Evolutionary conservation across 768 basidiomycete species (phyloP).

Genomic region (Amanita jacksonii): DNA sequence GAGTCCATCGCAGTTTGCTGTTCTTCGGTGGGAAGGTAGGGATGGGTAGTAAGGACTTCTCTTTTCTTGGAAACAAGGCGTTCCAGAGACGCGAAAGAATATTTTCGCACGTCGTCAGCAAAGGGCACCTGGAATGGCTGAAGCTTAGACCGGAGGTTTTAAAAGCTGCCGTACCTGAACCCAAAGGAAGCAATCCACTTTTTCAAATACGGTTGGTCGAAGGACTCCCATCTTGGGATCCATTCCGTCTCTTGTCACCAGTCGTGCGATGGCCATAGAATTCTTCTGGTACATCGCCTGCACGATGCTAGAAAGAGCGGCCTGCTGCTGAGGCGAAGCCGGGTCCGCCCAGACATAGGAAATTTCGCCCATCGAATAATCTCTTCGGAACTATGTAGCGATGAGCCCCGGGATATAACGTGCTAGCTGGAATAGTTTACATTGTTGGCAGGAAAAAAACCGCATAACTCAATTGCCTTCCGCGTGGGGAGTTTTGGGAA

Average conservation of each 20-base stretch:
- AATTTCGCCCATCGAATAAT: constrained; percentile 76
- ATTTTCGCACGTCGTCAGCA: constrained; percentile 86
- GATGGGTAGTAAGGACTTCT: constrained; percentile 62
- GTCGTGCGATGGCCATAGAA: constrained; percentile 72
- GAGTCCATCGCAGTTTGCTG: constrained; percentile 78
- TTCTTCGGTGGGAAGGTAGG: constrained; percentile 70
- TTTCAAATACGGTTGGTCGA: constrained; percentile 48
- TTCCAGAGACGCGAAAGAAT: constrained; percentile 76
- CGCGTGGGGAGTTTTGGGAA: constrained; percentile 65
- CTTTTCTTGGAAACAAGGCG: constrained; percentile 68
- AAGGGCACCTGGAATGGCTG: constrained; percentile 67
- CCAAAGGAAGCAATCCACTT: constrained; percentile 79
- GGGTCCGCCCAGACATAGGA: constrained; percentile 80
- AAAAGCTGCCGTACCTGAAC: constrained; percentile 46
- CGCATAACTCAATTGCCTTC: constrained; percentile 83
- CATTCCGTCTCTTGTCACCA: constrained; percentile 61
- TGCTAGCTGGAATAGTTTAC: constrained; percentile 28
- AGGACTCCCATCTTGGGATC: constrained; percentile 86
- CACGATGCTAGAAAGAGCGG: constrained; percentile 80
- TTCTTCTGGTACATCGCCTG: constrained; percentile 67
- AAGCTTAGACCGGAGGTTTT: background rate
- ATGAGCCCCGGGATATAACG: constrained; percentile 2
- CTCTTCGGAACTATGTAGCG: constrained; percentile 62
- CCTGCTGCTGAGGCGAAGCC: constrained; percentile 55
- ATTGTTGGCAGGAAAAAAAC: constrained; percentile 64